Evolutionary conservation across 352 stramenopile species (phyloP), one percentile per base, ranked within the genome.

Genomic region (Pseudoperonospora humuli): DNA sequence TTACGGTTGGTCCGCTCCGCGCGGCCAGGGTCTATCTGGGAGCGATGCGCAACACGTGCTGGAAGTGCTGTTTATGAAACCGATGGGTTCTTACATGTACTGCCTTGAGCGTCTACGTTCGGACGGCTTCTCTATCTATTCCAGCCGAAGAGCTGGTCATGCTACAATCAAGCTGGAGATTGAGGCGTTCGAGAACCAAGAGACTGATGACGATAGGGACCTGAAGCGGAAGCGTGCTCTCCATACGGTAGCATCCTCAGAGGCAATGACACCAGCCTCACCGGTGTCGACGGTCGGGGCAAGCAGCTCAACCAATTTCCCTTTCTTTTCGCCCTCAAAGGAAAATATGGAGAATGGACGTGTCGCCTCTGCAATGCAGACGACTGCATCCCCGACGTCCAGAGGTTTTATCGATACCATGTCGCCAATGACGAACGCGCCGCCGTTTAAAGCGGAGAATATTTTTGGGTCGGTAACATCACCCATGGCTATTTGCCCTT

Each of bases 11-110:
- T 86, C 78, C 1, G 75, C 78, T 0, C 78, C 78, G 7, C 75
- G 78, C 17, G 78, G 78, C 0, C 78, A 90, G 32, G 78, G 78
- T 1, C 49, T 88, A 8, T 83, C 67, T n/a, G 78, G 78, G 5
- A 86, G 72, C 19, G 78, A 90, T 50, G 70, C 75, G 1, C 75
- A 86, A 40, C 78, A 90, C 36, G 73, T 87, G 24, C 56, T 90
- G 1, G 78, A 90, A 52, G 67, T 86, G 27, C 34, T 90, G 18
- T 90, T 90, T 45, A 77, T 90, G 64, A 90, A 90, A 39, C 78
- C 78, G 20, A 82, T 90, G 71, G 76, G 78, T 1, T 75, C 70
- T 15, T 88, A 88, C 51, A 67, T 90, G 54, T 90, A 86, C 48
- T 86, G 73, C 36, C 65, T 90, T 9, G 75, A 90, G 49, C 71